Conservation (phyloP, 129 eudicot species). For the Flaveria robusta region DNA sequence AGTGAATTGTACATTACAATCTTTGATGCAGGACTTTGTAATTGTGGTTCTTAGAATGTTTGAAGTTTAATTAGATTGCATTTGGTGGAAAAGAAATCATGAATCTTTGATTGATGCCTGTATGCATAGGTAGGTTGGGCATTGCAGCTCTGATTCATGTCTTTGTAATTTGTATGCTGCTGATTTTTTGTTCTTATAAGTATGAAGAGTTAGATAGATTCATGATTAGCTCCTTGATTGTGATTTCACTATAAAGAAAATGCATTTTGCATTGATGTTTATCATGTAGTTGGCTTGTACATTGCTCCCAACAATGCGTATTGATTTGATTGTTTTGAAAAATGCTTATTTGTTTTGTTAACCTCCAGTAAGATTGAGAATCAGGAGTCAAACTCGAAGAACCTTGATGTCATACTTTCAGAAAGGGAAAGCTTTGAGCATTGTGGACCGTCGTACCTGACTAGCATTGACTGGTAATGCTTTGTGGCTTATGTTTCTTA, state of each 20-base stretch:
- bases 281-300: neutral
- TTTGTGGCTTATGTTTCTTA: conserved; percentile 4
- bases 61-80: neutral
- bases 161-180: conserved; percentile 5
- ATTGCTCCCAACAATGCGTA: neutral
- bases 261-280: neutral
- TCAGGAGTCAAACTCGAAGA: conserved; percentile 21
- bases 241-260: neutral
- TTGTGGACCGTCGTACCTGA: conserved; percentile 75
- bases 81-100: neutral
- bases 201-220: conserved; percentile 10
- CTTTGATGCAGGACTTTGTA: conserved; percentile 2
- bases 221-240: conserved; percentile 15
- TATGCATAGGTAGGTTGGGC: neutral
- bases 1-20: neutral
- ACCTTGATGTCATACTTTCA: conserved; percentile 45
- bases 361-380: conserved; percentile 31
- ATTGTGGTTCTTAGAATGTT: conserved; percentile 5
- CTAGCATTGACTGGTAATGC: conserved; percentile 69
- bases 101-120: neutral
- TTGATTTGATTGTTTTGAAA: neutral
- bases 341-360: conserved; percentile 3
- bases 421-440: conserved; percentile 66
- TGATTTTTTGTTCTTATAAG: neutral
- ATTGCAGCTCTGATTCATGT: neutral